Percentiles rank a stretch among this genome's conserved stretches.
Conservation (phyloP, 2,329 filamentous ascomycete genomes). For the Aspergillus sp. region DNA sequence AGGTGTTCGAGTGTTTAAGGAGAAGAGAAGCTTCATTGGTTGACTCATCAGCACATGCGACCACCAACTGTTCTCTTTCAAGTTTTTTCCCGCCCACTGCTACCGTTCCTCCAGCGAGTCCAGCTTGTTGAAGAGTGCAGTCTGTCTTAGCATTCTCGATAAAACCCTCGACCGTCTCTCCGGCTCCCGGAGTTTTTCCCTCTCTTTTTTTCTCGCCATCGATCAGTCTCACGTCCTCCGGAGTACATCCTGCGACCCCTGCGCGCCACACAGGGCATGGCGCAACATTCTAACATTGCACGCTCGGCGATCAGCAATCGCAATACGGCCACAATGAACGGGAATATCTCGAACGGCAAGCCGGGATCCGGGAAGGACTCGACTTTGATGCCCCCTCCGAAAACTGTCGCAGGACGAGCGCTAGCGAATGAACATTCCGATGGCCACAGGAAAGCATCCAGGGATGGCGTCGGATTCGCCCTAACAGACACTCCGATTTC, state of each 20-base stretch:
- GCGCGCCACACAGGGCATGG: slow-evolving; percentile 35
- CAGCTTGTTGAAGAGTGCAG: slow-evolving; percentile 9
- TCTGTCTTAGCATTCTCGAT: background rate
- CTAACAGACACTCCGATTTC: slow-evolving; percentile 67
- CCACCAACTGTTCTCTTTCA: slow-evolving; percentile 15
- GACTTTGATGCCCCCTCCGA: slow-evolving; percentile 41
- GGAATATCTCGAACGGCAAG: slow-evolving; percentile 28
- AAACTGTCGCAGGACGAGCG: slow-evolving; percentile 48
- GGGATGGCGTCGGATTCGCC: slow-evolving; percentile 56
- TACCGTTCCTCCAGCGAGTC: slow-evolving; percentile 4
- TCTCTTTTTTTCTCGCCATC: slow-evolving; percentile 20
- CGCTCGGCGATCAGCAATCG: slow-evolving; percentile 52
- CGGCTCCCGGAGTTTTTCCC: slow-evolving; percentile 15
- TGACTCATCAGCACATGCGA: slow-evolving; percentile 25
- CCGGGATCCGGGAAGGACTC: slow-evolving; percentile 35
- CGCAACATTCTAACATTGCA: slow-evolving; percentile 56
- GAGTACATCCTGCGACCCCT: slow-evolving; percentile 21
- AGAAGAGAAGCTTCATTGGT: slow-evolving; percentile 7
- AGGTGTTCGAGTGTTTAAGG: slow-evolving; percentile 14
- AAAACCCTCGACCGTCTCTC: slow-evolving; percentile 7
- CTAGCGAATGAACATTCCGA: slow-evolving; percentile 49
- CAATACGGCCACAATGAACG: slow-evolving; percentile 27
- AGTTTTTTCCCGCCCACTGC: slow-evolving; percentile 6
- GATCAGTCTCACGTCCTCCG: background rate
- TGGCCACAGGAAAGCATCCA: slow-evolving; percentile 41